Evolutionary conservation across 345 rosid genomes (phyloP).

Genomic region (Lepidium didymum): DNA sequence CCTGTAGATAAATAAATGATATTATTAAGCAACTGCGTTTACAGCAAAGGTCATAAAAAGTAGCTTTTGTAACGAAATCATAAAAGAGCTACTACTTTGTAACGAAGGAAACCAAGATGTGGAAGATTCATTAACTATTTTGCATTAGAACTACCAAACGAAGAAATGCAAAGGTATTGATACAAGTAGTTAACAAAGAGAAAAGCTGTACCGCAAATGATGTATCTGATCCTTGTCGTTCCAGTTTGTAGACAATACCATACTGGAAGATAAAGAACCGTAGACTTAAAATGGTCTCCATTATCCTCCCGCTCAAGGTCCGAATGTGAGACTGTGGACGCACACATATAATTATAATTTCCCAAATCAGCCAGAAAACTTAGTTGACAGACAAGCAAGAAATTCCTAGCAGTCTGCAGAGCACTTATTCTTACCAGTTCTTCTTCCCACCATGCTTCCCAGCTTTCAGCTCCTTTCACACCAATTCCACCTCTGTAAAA

Average conservation of each 20-base stretch:
- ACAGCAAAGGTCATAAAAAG: not conserved
- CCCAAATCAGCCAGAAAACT: not conserved
- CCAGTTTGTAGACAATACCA: constrained; percentile 85
- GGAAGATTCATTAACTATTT: not conserved
- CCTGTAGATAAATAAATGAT: constrained; percentile 32
- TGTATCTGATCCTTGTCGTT: constrained; percentile 46
- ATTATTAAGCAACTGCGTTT: not conserved
- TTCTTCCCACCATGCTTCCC: constrained; percentile 99
- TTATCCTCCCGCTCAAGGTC: constrained; percentile 71
- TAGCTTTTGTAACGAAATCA: not conserved
- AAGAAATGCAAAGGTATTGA: not conserved
- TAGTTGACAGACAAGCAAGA: not conserved
- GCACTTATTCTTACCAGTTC: constrained; percentile 57
- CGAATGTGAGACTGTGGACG: constrained; percentile 74
- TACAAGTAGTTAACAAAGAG: not conserved
- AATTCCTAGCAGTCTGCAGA: not conserved
- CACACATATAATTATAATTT: not conserved
- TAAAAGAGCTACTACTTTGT: not conserved
- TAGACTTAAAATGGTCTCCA: constrained; percentile 78
- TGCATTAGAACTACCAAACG: not conserved
- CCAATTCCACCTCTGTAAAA: constrained; percentile 98
- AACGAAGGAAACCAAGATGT: not conserved
- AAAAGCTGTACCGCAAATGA: constrained; percentile 51
- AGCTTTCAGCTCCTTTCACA: constrained; percentile 95
- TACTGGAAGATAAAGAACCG: constrained; percentile 91